Evolutionary conservation across 225 moss, liverwort and hornwort species (phyloP).

Genomic region (Lunularia cruciata): DNA sequence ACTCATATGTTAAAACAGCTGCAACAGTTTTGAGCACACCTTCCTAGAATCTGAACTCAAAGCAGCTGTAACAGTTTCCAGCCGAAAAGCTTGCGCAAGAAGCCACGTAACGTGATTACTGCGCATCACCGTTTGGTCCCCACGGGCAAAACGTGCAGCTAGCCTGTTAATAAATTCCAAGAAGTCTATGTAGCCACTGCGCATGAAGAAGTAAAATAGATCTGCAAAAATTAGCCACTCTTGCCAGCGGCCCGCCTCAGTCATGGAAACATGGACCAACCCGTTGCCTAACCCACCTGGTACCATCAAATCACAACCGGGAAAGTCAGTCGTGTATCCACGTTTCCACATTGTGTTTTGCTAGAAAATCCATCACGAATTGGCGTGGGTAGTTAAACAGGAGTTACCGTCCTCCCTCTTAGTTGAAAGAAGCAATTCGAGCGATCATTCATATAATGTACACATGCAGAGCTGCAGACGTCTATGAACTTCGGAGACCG

Average conservation of each 20-base stretch:
- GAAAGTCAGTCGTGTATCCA: neutral
- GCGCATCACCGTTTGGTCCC: slow-evolving; percentile 72
- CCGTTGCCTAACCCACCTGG: slow-evolving; percentile 49
- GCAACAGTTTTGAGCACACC: slow-evolving; percentile 34
- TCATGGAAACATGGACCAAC: slow-evolving; percentile 47
- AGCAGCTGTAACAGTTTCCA: slow-evolving; percentile 80
- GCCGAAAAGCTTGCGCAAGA: slow-evolving; percentile 85
- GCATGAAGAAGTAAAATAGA: slow-evolving; percentile 95
- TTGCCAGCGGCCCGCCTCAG: slow-evolving; percentile 92
- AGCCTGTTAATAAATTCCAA: slow-evolving; percentile 89
- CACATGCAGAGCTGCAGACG: too few species aligned
- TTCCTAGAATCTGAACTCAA: slow-evolving; percentile 74
- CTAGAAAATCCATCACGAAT: too few species aligned
- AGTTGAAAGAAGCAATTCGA: too few species aligned
- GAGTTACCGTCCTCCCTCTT: too few species aligned
- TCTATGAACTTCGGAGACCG: too few species aligned
- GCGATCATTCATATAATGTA: too few species aligned
- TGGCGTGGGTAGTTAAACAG: too few species aligned
- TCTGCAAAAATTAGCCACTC: slow-evolving; percentile 97
- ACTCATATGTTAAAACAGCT: neutral
- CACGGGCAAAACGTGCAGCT: slow-evolving; percentile 75
- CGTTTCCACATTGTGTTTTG: neutral
- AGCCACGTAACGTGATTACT: slow-evolving; percentile 99
- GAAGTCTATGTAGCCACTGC: slow-evolving; percentile 87
- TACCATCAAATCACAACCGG: neutral